Percentiles rank a stretch among this genome's conserved stretches.
Conservation (phyloP, 441 rosid genomes). For the Erodium moschatum region DNA sequence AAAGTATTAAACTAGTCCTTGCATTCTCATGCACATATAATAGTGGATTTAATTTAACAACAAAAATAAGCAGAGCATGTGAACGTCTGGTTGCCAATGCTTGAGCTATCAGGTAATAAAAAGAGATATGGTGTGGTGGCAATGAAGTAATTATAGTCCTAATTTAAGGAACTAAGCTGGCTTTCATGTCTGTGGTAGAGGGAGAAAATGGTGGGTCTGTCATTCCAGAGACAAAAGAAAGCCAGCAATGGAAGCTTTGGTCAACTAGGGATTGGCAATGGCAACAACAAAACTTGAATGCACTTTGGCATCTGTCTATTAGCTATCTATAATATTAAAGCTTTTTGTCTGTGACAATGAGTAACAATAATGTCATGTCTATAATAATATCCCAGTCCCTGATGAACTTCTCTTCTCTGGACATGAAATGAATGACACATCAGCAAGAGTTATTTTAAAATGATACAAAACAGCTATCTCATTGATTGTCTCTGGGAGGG, state of each 20-base stretch:
- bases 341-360: neutral
- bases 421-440: neutral
- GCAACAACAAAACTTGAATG: neutral
- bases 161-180: constrained; percentile 33
- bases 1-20: neutral
- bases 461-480: constrained; percentile 6
- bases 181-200: constrained; percentile 20
- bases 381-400: constrained; percentile 2
- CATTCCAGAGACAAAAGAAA: too few species aligned
- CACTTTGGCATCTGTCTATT: neutral
- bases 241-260: neutral
- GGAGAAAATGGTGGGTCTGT: constrained; percentile 7
- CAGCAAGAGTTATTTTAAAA: neutral
- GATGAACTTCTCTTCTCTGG: neutral
- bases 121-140: neutral
- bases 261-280: constrained; percentile 6
- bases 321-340: neutral
- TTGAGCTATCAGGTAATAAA: neutral
- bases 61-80: neutral
- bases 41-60: neutral
- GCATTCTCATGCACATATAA: constrained; percentile 5
- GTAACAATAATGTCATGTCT: neutral
- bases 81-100: neutral
- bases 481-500: constrained; percentile 16
- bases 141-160: constrained; percentile 17